Percentiles rank a stretch among this genome's conserved stretches.
Conservation (phyloP, 2,329 filamentous ascomycete genomes). For the Diaporthe amygdali region DNA sequence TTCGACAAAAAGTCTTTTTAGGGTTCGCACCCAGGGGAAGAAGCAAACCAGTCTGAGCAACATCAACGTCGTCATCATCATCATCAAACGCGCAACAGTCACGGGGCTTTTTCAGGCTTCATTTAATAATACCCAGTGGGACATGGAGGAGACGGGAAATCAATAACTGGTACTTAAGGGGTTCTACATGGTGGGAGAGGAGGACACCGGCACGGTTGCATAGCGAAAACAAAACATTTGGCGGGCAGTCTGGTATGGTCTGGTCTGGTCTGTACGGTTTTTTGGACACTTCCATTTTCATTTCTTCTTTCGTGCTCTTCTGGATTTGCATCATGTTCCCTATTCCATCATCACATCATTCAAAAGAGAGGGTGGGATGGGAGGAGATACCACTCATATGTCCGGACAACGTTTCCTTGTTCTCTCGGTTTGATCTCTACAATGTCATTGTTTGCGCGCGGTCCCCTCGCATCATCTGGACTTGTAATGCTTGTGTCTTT, state of each 20-base stretch:
- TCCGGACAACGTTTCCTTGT: constrained; percentile 1
- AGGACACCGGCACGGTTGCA: constrained; percentile 19
- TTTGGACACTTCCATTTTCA: not conserved
- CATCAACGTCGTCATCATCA: not conserved
- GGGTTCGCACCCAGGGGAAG: constrained; percentile 1
- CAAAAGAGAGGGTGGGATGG: constrained; percentile 20
- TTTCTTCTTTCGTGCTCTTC: not conserved
- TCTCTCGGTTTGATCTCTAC: not conserved
- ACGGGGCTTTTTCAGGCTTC: not conserved
- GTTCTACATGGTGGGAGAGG: constrained; percentile 9
- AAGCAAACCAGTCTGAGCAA: not conserved
- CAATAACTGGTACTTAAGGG: constrained; percentile 1
- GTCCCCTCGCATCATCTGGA: not conserved
- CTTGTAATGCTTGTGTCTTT: not conserved
- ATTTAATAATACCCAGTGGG: constrained; percentile 6
- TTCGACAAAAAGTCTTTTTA: not conserved
- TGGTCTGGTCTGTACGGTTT: not conserved
- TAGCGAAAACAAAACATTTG: constrained; percentile 22
- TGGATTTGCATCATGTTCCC: not conserved
- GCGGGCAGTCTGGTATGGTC: constrained; percentile 10
- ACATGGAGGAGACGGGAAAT: not conserved
- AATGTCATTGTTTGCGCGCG: not conserved
- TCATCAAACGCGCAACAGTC: not conserved
- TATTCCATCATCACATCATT: constrained; percentile 10
- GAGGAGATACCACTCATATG: constrained; percentile 26